A percentile compares a stretch with the other conserved stretches of the same genome.
Conservation (phyloP, 768 basidiomycete genomes). For the Xerocomellus dryophilus region DNA sequence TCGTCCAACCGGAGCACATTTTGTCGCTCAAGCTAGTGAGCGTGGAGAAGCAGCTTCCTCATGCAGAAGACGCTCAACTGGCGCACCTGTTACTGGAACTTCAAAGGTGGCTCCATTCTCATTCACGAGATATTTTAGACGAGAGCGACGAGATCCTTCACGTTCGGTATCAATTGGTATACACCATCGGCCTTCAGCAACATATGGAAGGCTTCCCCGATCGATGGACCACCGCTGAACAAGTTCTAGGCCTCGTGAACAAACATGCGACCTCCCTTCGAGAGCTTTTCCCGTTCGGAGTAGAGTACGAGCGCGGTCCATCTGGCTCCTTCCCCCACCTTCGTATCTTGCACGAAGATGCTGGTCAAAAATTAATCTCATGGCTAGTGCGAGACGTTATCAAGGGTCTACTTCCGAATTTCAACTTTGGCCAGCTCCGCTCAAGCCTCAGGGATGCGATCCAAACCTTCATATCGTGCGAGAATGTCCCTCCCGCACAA, state of each 20-base stretch:
- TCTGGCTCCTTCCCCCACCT: constrained; percentile 23
- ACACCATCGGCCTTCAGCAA: constrained; percentile 32
- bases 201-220: constrained; percentile 31
- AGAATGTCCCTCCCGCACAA: neutral
- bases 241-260: constrained; percentile 28
- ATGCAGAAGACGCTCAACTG: neutral
- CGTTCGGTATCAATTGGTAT: constrained; percentile 38
- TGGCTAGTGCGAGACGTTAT: constrained; percentile 18
- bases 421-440: constrained; percentile 15
- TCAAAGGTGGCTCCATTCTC: constrained; percentile 25
- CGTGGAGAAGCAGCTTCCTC: constrained; percentile 34
- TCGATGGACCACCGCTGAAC: constrained; percentile 34
- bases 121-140: constrained; percentile 29
- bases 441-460: constrained; percentile 7
- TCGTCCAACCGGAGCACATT: constrained; percentile 53
- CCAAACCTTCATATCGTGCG: constrained; percentile 21
- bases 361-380: constrained; percentile 12
- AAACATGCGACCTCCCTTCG: constrained; percentile 13
- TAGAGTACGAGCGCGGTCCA: constrained; percentile 18
- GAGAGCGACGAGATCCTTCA: constrained; percentile 35
- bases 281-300: neutral
- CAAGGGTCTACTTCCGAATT: constrained; percentile 10
- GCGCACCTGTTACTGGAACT: constrained; percentile 24
- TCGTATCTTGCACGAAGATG: constrained; percentile 19
- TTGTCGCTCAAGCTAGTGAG: constrained; percentile 51